Evolutionary conservation across 2,329 filamentous ascomycete genomes (phyloP).

Genomic region (Grosmannia penicillata): DNA sequence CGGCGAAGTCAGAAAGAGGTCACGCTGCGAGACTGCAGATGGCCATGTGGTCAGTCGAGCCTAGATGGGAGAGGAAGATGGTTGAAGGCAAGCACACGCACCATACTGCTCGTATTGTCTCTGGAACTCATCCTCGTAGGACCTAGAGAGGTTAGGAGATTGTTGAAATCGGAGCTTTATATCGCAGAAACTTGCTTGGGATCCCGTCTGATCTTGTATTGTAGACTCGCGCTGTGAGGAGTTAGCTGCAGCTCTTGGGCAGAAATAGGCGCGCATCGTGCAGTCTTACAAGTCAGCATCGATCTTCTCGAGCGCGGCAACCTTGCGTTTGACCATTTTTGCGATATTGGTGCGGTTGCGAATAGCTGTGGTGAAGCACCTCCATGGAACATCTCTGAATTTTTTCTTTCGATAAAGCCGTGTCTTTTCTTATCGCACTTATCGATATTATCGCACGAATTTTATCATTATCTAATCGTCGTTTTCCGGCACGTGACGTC

Average conservation of each 20-base stretch:
- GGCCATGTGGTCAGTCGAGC: not conserved
- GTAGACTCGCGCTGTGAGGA: slow-evolving; percentile 53
- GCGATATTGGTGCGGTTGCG: not conserved
- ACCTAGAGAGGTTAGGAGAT: slow-evolving; percentile 28
- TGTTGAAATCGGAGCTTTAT: not conserved
- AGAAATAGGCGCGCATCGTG: too few relatives aligned
- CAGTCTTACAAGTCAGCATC: slow-evolving; percentile 60
- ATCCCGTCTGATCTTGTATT: slow-evolving; percentile 67
- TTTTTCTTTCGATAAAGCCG: too few relatives aligned
- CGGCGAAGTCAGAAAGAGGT: slow-evolving; percentile 81
- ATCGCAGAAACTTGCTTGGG: slow-evolving; percentile 42
- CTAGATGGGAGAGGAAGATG: not conserved
- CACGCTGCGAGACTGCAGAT: slow-evolving; percentile 47
- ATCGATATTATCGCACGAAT: too few relatives aligned
- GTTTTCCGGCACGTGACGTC: too few relatives aligned
- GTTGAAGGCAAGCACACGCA: not conserved
- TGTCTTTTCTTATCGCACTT: too few relatives aligned
- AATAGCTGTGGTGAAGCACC: not conserved
- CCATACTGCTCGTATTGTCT: slow-evolving; percentile 87
- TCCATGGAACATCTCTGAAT: too few relatives aligned
- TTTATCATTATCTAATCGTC: too few relatives aligned
- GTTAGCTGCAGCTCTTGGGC: too few relatives aligned
- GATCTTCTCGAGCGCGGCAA: slow-evolving; percentile 87
- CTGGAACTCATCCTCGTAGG: slow-evolving; percentile 61
- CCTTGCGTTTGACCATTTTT: slow-evolving; percentile 70